These are phyloP conservation scores for Tetrapisispora arboricola DNA, from an alignment of 805 yeast species.

Conservation along the genomic window DNA sequence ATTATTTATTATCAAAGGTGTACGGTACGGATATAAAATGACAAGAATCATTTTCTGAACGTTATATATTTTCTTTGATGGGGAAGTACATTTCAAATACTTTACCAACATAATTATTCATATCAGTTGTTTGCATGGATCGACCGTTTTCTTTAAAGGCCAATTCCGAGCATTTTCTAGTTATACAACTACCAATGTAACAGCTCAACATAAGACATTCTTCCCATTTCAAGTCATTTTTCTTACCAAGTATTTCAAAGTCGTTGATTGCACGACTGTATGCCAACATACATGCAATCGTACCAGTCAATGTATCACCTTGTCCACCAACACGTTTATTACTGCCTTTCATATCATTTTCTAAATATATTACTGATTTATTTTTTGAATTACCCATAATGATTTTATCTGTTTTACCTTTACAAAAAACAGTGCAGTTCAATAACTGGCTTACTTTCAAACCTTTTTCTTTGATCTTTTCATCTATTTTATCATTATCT, in stretches of 20 bases:
- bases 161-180: conserved; percentile 50
- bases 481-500: not conserved
- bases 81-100: conserved; percentile 44
- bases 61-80: not conserved
- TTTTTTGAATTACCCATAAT: conserved; percentile 3
- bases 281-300: conserved; percentile 69
- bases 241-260: conserved; percentile 42
- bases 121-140: conserved; percentile 76
- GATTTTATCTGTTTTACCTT: conserved; percentile 57
- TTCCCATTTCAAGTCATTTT: conserved; percentile 22
- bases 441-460: conserved; percentile 14
- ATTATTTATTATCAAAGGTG: too few relatives aligned
- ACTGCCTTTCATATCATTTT: conserved; percentile 49
- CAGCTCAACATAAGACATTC: conserved; percentile 43
- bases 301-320: conserved; percentile 87
- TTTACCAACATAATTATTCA: conserved; percentile 56
- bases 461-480: not conserved
- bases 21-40: too few relatives aligned
- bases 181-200: conserved; percentile 60
- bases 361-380: conserved; percentile 24
- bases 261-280: conserved; percentile 67
- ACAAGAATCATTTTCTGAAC: too few relatives aligned
- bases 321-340: conserved; percentile 87
- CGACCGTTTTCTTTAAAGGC: conserved; percentile 64
- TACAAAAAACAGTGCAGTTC: conserved; percentile 39